Conservation (phyloP, 2,329 filamentous ascomycete genomes). For the Xylariales sp. region DNA sequence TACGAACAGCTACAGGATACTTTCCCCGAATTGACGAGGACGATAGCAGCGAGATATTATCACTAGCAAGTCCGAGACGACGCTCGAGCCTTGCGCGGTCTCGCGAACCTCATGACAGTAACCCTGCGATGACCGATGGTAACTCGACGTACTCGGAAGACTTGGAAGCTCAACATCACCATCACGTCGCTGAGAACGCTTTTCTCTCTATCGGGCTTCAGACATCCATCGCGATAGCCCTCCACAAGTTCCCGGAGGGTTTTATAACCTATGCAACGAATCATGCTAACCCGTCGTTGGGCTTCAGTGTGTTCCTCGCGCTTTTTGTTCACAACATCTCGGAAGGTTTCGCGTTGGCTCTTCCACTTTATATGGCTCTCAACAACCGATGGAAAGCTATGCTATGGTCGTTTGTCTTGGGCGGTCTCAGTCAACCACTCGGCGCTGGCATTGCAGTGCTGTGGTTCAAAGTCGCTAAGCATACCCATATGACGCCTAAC, state of each 20-base stretch:
- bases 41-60: slow-evolving; percentile 17
- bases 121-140: slow-evolving; percentile 14
- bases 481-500: slow-evolving; percentile 44
- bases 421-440: slow-evolving; percentile 80
- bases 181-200: slow-evolving; percentile 90
- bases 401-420: slow-evolving; percentile 75
- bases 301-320: slow-evolving; percentile 89
- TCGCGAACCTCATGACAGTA: slow-evolving; percentile 21
- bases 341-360: slow-evolving; percentile 89
- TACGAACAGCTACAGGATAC: slow-evolving; percentile 38
- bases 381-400: slow-evolving; percentile 77
- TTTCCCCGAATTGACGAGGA: slow-evolving; percentile 19
- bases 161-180: slow-evolving; percentile 66
- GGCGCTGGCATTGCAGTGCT: slow-evolving; percentile 79
- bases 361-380: slow-evolving; percentile 89
- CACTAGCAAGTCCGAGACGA: slow-evolving; percentile 19
- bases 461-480: slow-evolving; percentile 72
- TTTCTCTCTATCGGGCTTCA: slow-evolving; percentile 95
- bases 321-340: slow-evolving; percentile 98
- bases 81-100: slow-evolving; percentile 24
- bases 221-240: slow-evolving; percentile 87
- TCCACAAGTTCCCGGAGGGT: slow-evolving; percentile 90
- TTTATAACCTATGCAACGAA: slow-evolving; percentile 95
- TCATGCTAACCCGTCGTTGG: slow-evolving; percentile 84
- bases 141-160: slow-evolving; percentile 31